A percentile compares a stretch with the other conserved stretches of the same genome.
phyloP scores from a whole-genome alignment of 768 basidiomycete species.

The Panellus pusillus region DNA sequence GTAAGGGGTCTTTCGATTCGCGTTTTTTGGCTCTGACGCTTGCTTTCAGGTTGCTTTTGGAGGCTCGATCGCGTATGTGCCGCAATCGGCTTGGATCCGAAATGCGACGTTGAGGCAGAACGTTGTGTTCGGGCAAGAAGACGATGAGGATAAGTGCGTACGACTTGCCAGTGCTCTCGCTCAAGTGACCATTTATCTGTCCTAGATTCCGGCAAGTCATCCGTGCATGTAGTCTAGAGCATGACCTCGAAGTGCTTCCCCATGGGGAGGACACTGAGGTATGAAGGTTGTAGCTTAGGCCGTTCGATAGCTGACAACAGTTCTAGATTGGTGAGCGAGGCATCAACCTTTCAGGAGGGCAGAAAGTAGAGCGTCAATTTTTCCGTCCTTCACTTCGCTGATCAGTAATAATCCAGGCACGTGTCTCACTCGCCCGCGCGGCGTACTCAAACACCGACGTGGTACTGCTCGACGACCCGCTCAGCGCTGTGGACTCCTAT shows the following conservation, averaged over 20 bases:
- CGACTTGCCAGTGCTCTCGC: conserved; percentile 27
- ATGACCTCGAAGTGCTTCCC: too few relatives aligned
- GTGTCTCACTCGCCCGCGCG: conserved; percentile 71
- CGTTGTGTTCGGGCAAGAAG: conserved; percentile 68
- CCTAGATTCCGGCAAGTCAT: conserved; percentile 30
- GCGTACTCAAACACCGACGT: conserved; percentile 73
- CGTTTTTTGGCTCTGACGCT: background rate
- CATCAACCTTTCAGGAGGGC: conserved; percentile 45
- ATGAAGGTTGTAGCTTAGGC: conserved; percentile 65
- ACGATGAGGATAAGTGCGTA: conserved; percentile 60
- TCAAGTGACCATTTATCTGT: background rate
- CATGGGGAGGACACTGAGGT: conserved; percentile 37
- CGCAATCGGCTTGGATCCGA: conserved; percentile 63
- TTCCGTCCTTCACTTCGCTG: background rate
- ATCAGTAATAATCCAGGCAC: conserved; percentile 43
- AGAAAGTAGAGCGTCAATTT: conserved; percentile 4
- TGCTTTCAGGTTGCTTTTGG: conserved; percentile 45
- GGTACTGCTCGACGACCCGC: conserved; percentile 80
- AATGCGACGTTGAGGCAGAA: conserved; percentile 73
- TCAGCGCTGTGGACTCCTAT: conserved; percentile 76
- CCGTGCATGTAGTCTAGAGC: too few relatives aligned
- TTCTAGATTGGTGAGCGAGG: conserved; percentile 81
- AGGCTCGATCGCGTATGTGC: conserved; percentile 56
- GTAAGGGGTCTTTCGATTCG: conserved; percentile 23
- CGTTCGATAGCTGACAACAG: conserved; percentile 48